These are phyloP conservation scores for Aaosphaeria arxii DNA, from an alignment of 2,329 filamentous ascomycete species.

Conservation along the genomic window DNA sequence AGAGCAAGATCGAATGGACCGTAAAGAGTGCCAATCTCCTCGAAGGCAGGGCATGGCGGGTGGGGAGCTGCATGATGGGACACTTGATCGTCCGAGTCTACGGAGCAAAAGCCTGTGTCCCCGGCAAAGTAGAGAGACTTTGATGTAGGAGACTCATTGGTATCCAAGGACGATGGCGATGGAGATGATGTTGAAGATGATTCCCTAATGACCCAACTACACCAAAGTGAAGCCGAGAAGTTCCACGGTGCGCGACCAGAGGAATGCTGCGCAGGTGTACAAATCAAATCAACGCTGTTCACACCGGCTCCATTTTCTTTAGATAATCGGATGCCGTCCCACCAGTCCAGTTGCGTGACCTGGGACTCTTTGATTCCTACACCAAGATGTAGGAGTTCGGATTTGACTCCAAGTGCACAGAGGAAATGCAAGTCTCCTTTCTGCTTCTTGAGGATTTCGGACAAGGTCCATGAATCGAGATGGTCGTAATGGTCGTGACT, in stretches of 20 bases:
- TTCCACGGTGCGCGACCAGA: slow-evolving; percentile 43
- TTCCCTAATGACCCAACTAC: slow-evolving; percentile 45
- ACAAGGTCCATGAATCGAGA: slow-evolving; percentile 48
- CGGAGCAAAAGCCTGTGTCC: slow-evolving; percentile 49
- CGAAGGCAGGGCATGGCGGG: slow-evolving; percentile 48
- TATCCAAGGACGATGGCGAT: slow-evolving; percentile 1
- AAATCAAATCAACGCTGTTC: slow-evolving; percentile 38
- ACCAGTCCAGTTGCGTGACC: slow-evolving; percentile 51
- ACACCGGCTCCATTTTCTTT: slow-evolving; percentile 11
- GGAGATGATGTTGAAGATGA: neutral
- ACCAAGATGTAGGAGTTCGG: slow-evolving; percentile 36
- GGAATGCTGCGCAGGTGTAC: slow-evolving; percentile 49
- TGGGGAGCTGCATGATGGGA: slow-evolving; percentile 32
- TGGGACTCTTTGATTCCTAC: slow-evolving; percentile 37
- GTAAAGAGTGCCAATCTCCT: slow-evolving; percentile 44
- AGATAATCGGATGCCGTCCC: slow-evolving; percentile 41
- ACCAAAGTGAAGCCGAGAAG: slow-evolving; percentile 46
- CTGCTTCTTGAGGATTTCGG: slow-evolving; percentile 37
- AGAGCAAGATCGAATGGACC: slow-evolving; percentile 51
- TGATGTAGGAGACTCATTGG: slow-evolving; percentile 18
- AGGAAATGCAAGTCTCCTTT: slow-evolving; percentile 42
- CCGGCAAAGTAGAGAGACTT: slow-evolving; percentile 45
- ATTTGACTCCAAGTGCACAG: slow-evolving; percentile 40
- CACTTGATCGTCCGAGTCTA: slow-evolving; percentile 25
- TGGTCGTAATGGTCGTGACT: slow-evolving; percentile 59